phyloP scores from a whole-genome alignment of 2,329 filamentous ascomycete species.

The Ceratocystis destructans region DNA sequence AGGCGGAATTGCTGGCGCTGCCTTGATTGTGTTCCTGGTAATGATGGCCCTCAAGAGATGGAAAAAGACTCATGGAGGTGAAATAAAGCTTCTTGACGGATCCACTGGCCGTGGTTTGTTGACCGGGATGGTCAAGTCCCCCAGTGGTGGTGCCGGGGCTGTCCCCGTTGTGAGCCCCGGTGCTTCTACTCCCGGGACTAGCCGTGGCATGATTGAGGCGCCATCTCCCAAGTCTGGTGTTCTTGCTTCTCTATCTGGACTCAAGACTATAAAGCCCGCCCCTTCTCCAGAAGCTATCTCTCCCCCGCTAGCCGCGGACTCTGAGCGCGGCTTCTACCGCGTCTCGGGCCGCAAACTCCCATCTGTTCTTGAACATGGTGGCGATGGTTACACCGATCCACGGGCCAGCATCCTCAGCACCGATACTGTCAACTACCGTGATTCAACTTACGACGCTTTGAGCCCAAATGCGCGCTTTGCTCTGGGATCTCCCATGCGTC shows the following conservation, averaged over 20 bases:
- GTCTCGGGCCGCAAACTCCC: slow-evolving; percentile 52
- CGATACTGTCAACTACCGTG: slow-evolving; percentile 19
- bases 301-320: slow-evolving; percentile 25
- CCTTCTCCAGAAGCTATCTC: slow-evolving; percentile 19
- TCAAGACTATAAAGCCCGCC: slow-evolving; percentile 18
- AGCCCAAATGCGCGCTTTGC: slow-evolving; percentile 32
- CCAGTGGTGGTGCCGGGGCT: slow-evolving; percentile 21
- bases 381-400: slow-evolving; percentile 47
- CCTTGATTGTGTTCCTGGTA: slow-evolving; percentile 41
- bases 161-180: slow-evolving; percentile 19
- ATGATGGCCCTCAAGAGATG: slow-evolving; percentile 38
- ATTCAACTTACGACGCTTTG: slow-evolving; percentile 27
- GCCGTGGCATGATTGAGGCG: slow-evolving; percentile 7
- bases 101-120: slow-evolving; percentile 22
- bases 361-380: slow-evolving; percentile 47
- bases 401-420: slow-evolving; percentile 32
- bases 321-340: slow-evolving; percentile 48
- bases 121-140: slow-evolving; percentile 19
- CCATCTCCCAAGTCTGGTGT: slow-evolving; percentile 11
- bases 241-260: slow-evolving; percentile 17
- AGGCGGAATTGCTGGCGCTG: slow-evolving; percentile 44
- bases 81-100: slow-evolving; percentile 32
- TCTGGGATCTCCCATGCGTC: slow-evolving; percentile 45
- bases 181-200: slow-evolving; percentile 23
- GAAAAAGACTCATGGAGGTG: slow-evolving; percentile 37